Evolutionary conservation across 805 yeast genomes (phyloP).

Genomic region (Metschnikowia sp.): DNA sequence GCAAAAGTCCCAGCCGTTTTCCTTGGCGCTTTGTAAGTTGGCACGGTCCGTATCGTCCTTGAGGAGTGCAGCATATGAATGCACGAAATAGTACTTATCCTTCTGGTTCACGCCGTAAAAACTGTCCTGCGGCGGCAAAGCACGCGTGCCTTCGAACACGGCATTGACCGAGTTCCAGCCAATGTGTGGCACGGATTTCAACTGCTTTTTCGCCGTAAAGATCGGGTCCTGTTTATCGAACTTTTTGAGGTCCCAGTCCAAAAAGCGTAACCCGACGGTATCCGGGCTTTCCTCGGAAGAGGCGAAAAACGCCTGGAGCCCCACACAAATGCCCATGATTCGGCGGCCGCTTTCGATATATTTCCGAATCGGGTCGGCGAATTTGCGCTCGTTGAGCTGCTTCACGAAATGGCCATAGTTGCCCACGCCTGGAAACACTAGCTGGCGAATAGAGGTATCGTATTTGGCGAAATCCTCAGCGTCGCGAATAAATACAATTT

Average conservation of each 20-base stretch:
- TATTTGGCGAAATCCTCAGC: slow-evolving; percentile 49
- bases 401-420: slow-evolving; percentile 92
- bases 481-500: slow-evolving; percentile 57
- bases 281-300: slow-evolving; percentile 74
- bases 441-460: slow-evolving; percentile 45
- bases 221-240: slow-evolving; percentile 47
- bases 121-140: slow-evolving; percentile 23
- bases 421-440: slow-evolving; percentile 96
- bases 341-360: slow-evolving; percentile 79
- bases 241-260: slow-evolving; percentile 46
- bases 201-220: slow-evolving; percentile 25
- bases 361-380: slow-evolving; percentile 60
- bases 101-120: slow-evolving; percentile 64
- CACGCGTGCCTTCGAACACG: slow-evolving; percentile 21
- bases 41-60: slow-evolving; percentile 25
- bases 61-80: slow-evolving; percentile 83
- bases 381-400: slow-evolving; percentile 56
- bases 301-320: slow-evolving; percentile 78
- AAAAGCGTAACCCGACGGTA: slow-evolving; percentile 45
- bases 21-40: slow-evolving; percentile 25
- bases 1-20: slow-evolving; percentile 70
- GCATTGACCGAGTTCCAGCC: slow-evolving; percentile 78
- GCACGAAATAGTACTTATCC: slow-evolving; percentile 88
- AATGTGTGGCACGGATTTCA: slow-evolving; percentile 90
- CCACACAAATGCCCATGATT: slow-evolving; percentile 97